Evolutionary conservation across 2,329 filamentous ascomycete species (phyloP), one percentile per base, ranked within the genome.

Genomic region (Colletotrichum lentis): DNA sequence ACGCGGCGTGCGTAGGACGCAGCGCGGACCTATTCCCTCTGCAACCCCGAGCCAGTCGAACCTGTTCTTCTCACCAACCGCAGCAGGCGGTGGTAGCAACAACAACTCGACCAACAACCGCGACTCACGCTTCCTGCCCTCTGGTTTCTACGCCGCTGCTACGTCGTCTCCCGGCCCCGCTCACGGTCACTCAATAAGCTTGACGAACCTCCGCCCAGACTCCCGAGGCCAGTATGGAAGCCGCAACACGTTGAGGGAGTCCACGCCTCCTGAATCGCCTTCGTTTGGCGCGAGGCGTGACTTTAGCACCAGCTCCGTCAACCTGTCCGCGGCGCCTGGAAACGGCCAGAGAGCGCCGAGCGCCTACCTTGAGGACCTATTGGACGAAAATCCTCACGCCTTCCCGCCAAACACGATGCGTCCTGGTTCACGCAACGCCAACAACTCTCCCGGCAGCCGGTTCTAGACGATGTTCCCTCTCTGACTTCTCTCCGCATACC

Each of bases 51-150:
- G 87, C 74, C 83, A 85, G 73, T 88, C 88, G 44, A 92, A 91
- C 70, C 84, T 98, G 18, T 99, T 99, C 86, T 99, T 97, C 83
- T 97, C 94, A 8, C 96, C 96, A 0, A 98, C 96, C 0, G 94
- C 94, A 1, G 88, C 87, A 49, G 83, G 86, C 8, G 85, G 85
- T 64, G 91, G 91, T 16, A 80, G 81, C 69, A 80, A 84, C 46
- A 81, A 80, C 53, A 87, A 87, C 72, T 27, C 41, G 24, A n/a
- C 52, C 55, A 69, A 44, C 27, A 57, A 60, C 62, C 90, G 94
- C 61, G 88, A 87, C 67, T 97, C 93, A 1, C 84, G 84, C n/a
- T 97, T 95, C 76, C 84, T 97, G 22, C 95, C 95, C 18, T 91
- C 95, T 3, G 95, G 95, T 1, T 97, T 97, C 81, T 98, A 98